Conservation (phyloP, 768 basidiomycete genomes). For the Rickenella mellea region DNA sequence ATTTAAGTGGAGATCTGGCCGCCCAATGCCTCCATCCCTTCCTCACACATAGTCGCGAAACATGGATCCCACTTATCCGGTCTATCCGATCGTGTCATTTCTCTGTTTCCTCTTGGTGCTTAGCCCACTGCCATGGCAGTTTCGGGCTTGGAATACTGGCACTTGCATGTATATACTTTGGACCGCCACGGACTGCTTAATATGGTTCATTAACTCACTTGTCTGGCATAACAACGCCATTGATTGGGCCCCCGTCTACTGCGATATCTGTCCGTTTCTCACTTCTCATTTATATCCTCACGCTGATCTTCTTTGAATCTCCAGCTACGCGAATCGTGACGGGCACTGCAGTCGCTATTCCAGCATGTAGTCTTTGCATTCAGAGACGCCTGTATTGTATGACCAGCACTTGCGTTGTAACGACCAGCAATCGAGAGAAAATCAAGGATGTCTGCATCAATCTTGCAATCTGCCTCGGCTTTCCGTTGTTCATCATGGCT, state of each 20-base stretch:
- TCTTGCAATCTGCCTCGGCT: slow-evolving; percentile 23
- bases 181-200: slow-evolving; percentile 49
- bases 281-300: background rate
- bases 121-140: slow-evolving; percentile 37
- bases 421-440: slow-evolving; percentile 21
- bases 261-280: slow-evolving; percentile 37
- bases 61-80: slow-evolving; percentile 18
- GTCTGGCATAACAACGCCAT: slow-evolving; percentile 56
- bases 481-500: slow-evolving; percentile 25
- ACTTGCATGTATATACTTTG: slow-evolving; percentile 68
- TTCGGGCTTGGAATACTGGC: slow-evolving; percentile 46
- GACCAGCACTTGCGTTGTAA: slow-evolving; percentile 10
- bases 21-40: too few relatives aligned
- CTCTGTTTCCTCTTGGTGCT: slow-evolving; percentile 29
- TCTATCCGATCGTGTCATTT: slow-evolving; percentile 27
- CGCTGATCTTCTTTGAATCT: background rate
- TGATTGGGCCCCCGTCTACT: slow-evolving; percentile 50
- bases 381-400: slow-evolving; percentile 41
- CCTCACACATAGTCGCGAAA: too few relatives aligned
- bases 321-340: slow-evolving; percentile 40
- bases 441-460: slow-evolving; percentile 28
- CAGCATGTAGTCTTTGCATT: slow-evolving; percentile 39
- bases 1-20: too few relatives aligned
- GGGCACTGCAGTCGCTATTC: slow-evolving; percentile 32
- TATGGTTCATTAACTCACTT: slow-evolving; percentile 54